Base-by-base conservation (phyloP, 2,329 filamentous ascomycete species). In the Sclerotinia glacialis region DNA sequence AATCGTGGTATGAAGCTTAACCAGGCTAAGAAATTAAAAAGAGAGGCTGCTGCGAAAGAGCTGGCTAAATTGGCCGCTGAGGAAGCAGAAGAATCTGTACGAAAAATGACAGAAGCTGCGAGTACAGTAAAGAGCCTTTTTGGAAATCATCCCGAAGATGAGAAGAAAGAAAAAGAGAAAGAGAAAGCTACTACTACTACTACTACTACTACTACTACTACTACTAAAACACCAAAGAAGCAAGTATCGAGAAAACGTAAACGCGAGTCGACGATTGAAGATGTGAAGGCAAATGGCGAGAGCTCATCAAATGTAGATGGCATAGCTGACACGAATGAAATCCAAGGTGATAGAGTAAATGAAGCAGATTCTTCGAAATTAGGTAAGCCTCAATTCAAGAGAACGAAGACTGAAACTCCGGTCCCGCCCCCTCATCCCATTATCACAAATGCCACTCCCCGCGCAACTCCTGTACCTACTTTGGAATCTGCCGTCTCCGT, bases 1-100 rank as follows among this genome's bases (percentile, higher is more conserved):
- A 90, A 92, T 76, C 83, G 89, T 62, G 89, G 90, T 11, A 90
- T 92, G 86, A 89, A 90, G 74, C 81, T 92, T 31, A 92, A 92
- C 74, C 89, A 91, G 72, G 87, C 90, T 0, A 93, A 92, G 79
- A 92, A 90, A 76, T 77, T 89, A n/a, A 91, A 91, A 76, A 84
- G 83, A 8, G 87, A 90, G 3, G 92, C 91, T 78, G 91, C 90
- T 75, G 78, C 89, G 14, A 91, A 91, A 76, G 84, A 85, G 7
- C 78, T 87, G 70, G 85, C 84, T 16, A 85, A 85, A 70, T 80
- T 83, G 71, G 86, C 86, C 1, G 86, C 84, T 1, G 85, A 88
- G 69, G 86, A 88, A 73, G 86, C 86, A 21, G 83, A 85, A 73
- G 82, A 84, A 71, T 84, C 83, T 11, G 82, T 81, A 21, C 79